Evolutionary conservation across 2,329 filamentous ascomycete genomes (phyloP), one percentile per base, ranked within the genome.

Genomic region (Colletotrichum lupini): DNA sequence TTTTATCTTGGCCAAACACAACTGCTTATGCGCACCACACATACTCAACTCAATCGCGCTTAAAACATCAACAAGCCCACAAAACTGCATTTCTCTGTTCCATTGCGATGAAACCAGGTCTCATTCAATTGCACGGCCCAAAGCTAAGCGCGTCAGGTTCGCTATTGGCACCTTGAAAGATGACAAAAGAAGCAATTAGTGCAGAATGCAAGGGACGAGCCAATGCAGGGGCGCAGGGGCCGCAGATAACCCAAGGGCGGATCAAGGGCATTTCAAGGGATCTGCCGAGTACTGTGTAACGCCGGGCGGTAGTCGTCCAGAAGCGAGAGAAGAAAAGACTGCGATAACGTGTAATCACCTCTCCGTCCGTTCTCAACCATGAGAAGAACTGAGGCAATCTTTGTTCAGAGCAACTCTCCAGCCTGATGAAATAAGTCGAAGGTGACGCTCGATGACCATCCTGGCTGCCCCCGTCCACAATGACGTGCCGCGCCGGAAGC

Each of bases 131-230:
- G 42, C 8, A 49, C 19, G 42, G 19, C 42, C 42, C 42, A 22
- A 49, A 49, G 42, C 42, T 49, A n/a, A 22, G 19, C 42, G 19
- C 8, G 19, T 22, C 8, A 49, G n/a, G 42, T 7, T 22, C 42
- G 42, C 19, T 22, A 9, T 49, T 49, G 42, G 19, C 42, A 49
- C 19, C 19, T 49, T 8, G 19, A 9, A 49, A 49, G 19, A 49
- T 49, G 19, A 19, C 42, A 11, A 11, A 22, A 49, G 42, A 49
- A 49, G 42, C 42, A 49, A 22, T 32, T 42, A 32, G 16, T 55
- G 66, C 58, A 68, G 57, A 67, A 68, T 68, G 66, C 66, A 68
- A 63, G 66, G 66, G 66, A 63, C 66, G 6, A 56, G n/a, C 53
- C n/a, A 30, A 68, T 56, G 58, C 66, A 68, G 46, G 57, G 66